Conservation (phyloP, 164 flowering plant genomes). For the Litsea cubeba region DNA sequence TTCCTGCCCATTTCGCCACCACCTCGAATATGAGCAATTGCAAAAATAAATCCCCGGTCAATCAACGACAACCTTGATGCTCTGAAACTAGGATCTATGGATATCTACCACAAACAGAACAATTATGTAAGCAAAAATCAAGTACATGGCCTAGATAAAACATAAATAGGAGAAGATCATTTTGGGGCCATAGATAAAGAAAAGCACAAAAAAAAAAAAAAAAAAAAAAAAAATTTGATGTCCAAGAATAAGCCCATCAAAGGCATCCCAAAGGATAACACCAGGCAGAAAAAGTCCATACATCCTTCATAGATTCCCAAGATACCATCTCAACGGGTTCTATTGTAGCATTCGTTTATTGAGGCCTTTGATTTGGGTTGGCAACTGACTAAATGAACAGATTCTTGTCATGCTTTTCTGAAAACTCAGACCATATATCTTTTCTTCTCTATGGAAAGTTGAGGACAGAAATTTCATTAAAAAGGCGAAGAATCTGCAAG, state of each 20-base stretch:
- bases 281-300: background rate
- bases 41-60: conserved; percentile 82
- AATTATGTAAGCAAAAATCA: background rate
- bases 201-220: background rate
- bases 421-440: background rate
- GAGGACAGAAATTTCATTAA: no score
- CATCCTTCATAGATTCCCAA: background rate
- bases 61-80: conserved; percentile 72
- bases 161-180: background rate
- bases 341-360: background rate
- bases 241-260: background rate
- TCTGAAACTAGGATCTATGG: conserved; percentile 70
- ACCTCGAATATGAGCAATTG: conserved; percentile 89
- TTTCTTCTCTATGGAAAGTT: background rate
- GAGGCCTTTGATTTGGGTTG: background rate
- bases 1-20: conserved; percentile 99
- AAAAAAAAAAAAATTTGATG: background rate
- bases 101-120: conserved; percentile 35
- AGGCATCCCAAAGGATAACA: background rate
- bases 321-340: background rate
- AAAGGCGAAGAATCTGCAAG: no score
- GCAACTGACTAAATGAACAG: background rate
- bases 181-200: background rate
- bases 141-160: background rate
- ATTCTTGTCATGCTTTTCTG: background rate